Percentiles rank a stretch among this genome's conserved stretches.
These are phyloP conservation scores for Chlorella sp. DNA, from an alignment of 139 green algal species.

Conservation along the genomic window DNA sequence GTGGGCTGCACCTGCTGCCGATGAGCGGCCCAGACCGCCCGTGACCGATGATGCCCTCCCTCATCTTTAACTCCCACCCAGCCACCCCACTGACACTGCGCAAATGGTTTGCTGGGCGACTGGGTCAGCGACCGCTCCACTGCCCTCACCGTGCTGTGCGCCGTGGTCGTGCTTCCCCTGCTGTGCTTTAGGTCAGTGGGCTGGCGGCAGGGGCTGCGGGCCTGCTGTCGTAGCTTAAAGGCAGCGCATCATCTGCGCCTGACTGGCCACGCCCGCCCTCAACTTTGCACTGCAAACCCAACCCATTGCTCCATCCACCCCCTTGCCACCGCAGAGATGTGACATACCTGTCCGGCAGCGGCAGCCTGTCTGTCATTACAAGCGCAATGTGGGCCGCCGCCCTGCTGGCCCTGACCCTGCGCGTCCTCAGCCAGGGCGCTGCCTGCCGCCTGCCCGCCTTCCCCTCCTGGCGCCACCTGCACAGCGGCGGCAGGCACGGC, in stretches of 20 bases:
- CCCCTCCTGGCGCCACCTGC: neutral
- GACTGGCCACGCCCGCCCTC: neutral
- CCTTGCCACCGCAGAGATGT: neutral
- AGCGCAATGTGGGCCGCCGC: neutral
- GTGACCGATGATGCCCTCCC: neutral
- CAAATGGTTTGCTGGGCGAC: slow-evolving; percentile 7
- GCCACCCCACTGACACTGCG: neutral
- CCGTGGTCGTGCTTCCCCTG: neutral
- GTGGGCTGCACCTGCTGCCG: too few relatives aligned
- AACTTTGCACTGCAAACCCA: neutral
- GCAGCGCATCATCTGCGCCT: neutral
- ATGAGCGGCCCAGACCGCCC: too few relatives aligned
- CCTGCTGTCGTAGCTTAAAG: neutral
- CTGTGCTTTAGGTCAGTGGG: neutral
- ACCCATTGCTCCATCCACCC: too few relatives aligned
- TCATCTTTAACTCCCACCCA: neutral
- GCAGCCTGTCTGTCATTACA: neutral
- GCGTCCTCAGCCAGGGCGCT: neutral
- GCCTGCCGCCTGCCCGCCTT: neutral
- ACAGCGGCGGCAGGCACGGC: neutral
- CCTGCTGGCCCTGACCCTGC: neutral
- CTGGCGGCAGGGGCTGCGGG: neutral
- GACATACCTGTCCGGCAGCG: neutral
- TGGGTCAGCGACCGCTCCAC: slow-evolving; percentile 2
- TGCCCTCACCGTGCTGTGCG: neutral